Evolutionary conservation across 495 filamentous ascomycete genomes (phyloP), one percentile per base, ranked within the genome.

Genomic region (Aspergillus olivimuriae): DNA sequence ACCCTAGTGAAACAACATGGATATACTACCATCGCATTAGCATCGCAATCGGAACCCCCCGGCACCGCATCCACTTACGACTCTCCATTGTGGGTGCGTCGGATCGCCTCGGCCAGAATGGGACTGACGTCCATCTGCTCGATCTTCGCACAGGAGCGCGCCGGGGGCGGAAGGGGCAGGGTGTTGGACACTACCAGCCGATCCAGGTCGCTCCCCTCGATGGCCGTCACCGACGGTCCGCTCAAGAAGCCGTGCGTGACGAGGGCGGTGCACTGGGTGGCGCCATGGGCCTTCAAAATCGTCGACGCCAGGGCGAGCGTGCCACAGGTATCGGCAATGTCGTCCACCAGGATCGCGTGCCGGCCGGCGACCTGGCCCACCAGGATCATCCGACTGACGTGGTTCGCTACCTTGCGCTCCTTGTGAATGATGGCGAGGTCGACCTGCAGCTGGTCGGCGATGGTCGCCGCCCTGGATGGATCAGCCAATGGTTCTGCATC

Each of bases 401-500:
- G 91, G 61, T 95, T 96, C 40, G 92, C 90, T 16, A 89, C 78
- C 1, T 89, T 84, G 41, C 92, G 89, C 68, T 97, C 91, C 69
- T 97, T 97, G 80, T 97, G 92, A 58, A 98, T 98, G 23, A 98
- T 81, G n/a, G 92, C 92, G 66, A 98, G 97, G 51, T 85, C 86
- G 40, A 90, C 81, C 57, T 96, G 88, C 34, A 98, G 80, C 16
- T 88, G 84, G 62, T 97, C 94, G 41, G 92, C 92, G 45, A 97
- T n/a, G n/a, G n/a, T n/a, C n/a, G n/a, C n/a, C n/a, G n/a, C n/a
- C n/a, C n/a, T n/a, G n/a, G n/a, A n/a, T n/a, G n/a, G n/a, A n/a
- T n/a, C n/a, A 95, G 8, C 83, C 87, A n/a, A 92, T 96, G 30
- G 91, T 92, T 61, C 90, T 73, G 34, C 28, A 40, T 9, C 21